Base-by-base conservation (phyloP, 2,329 filamentous ascomycete genomes). In the Nemania diffusa region DNA sequence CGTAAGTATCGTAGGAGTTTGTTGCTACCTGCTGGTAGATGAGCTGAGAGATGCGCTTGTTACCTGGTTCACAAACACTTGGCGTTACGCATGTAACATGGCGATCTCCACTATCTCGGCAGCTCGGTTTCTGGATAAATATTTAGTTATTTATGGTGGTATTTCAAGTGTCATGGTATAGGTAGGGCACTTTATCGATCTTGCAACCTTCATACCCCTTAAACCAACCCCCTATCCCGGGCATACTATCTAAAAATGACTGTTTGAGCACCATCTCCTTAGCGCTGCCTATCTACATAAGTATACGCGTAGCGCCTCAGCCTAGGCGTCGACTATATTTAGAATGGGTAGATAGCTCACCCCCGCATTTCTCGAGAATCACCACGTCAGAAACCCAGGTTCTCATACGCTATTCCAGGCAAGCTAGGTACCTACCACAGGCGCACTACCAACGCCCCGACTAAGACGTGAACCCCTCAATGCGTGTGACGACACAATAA, bases 401-500 rank as follows among this genome's bases (percentile, higher is more conserved):
- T 40, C 37, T 40, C 37, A 11, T 11, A 40, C 37, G 17, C 15
- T 40, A 15, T 40, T 15, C 17, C 15, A 40, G 11, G 32, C 11
- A 34, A 11, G 11, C 44, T 48, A 48, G 44, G 29, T 29, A 48
- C 17, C 11, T 34, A 34, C 32, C 11, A 34, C 5, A 5, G 11
- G 32, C 5, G 11, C 17, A 40, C 37, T 15, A 40, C 37, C 17
- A 2, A 15, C 37, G 37, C n/a, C n/a, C n/a, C n/a, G n/a, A n/a
- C n/a, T n/a, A n/a, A 40, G 37, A 40, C 22, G 4, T 9, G 15
- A 50, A 44, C 60, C 56, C 37, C 62, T 34, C 50, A n/a, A 17
- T 34, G 42, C 32, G 40, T 56, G 40, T 61, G 62, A 65, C 62
- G 50, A 56, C 50, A 62, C n/a, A 27, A 50, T 27, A 20, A 24